Evolutionary conservation across 179 eudicot species (phyloP).

Genomic region (Nepenthes alata): DNA sequence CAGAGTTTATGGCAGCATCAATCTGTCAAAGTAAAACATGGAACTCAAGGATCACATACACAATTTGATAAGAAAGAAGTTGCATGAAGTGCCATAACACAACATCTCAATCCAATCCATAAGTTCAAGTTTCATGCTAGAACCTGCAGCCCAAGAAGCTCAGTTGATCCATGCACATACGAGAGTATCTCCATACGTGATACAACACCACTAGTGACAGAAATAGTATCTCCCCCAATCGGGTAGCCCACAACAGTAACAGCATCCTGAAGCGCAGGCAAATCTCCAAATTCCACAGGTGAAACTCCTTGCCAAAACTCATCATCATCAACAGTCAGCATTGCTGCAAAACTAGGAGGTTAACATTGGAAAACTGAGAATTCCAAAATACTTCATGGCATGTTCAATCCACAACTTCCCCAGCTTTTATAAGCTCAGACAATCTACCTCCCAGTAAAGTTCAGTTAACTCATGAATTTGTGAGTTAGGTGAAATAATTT

Average conservation of each 20-base stretch:
- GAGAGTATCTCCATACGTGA: conserved; percentile 90
- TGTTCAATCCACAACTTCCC: too few species aligned
- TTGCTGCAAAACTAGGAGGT: conserved; percentile 29
- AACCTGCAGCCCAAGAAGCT: conserved; percentile 94
- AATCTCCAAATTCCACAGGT: conserved; percentile 76
- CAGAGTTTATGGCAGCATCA: conserved; percentile 97
- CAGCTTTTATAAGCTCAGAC: too few species aligned
- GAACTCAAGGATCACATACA: background rate
- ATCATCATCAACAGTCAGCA: conserved; percentile 76
- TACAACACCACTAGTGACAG: conserved; percentile 97
- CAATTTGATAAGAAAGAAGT: background rate
- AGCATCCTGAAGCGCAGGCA: conserved; percentile 96
- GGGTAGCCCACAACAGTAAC: conserved; percentile 98
- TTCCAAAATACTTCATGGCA: too few species aligned
- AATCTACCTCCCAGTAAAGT: too few species aligned
- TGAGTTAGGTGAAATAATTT: too few species aligned
- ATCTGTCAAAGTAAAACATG: conserved; percentile 28
- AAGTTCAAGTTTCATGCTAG: background rate
- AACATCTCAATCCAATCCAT: background rate
- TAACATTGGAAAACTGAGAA: background rate
- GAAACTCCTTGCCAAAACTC: conserved; percentile 93
- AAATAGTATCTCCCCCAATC: conserved; percentile 92
- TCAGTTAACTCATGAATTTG: too few species aligned
- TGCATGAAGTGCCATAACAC: background rate
- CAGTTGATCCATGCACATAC: conserved; percentile 95